These are phyloP conservation scores for Hibiscus syriacus DNA, from an alignment of 345 rosid species.

Conservation along the genomic window DNA sequence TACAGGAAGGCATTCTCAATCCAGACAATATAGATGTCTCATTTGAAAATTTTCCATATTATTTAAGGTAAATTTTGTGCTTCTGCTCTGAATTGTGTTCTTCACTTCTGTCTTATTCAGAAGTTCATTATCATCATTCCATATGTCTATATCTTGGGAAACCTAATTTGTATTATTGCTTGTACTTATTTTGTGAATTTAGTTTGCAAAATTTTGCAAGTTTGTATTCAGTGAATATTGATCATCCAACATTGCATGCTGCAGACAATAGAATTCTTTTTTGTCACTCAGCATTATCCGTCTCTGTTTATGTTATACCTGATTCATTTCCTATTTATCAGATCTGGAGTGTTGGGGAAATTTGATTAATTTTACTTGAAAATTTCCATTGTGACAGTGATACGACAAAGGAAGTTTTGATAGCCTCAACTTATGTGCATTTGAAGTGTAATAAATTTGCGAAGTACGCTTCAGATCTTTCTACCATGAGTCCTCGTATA, in stretches of 20 bases:
- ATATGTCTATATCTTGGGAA: background rate
- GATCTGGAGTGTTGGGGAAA: background rate
- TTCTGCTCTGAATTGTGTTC: background rate
- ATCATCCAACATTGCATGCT: background rate
- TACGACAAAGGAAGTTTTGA: constrained; percentile 79
- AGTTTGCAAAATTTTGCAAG: background rate
- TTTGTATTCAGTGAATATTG: background rate
- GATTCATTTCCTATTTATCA: background rate
- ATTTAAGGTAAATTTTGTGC: constrained; percentile 47
- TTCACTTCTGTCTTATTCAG: background rate
- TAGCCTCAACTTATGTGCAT: constrained; percentile 64
- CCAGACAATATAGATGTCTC: constrained; percentile 66
- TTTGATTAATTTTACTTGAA: constrained; percentile 7
- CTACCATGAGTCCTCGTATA: constrained; percentile 77
- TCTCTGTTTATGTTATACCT: background rate
- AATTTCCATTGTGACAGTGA: constrained; percentile 43
- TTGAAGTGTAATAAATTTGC: constrained; percentile 69
- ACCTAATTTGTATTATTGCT: background rate
- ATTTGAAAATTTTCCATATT: constrained; percentile 78
- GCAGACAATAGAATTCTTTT: background rate
- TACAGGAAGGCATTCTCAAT: constrained; percentile 58
- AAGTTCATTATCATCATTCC: background rate
- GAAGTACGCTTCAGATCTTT: constrained; percentile 64
- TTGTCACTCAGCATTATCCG: background rate
- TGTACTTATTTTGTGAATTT: background rate